These are phyloP conservation scores for Penicillium sp. DNA, from an alignment of 2,329 filamentous ascomycete species.

Conservation along the genomic window DNA sequence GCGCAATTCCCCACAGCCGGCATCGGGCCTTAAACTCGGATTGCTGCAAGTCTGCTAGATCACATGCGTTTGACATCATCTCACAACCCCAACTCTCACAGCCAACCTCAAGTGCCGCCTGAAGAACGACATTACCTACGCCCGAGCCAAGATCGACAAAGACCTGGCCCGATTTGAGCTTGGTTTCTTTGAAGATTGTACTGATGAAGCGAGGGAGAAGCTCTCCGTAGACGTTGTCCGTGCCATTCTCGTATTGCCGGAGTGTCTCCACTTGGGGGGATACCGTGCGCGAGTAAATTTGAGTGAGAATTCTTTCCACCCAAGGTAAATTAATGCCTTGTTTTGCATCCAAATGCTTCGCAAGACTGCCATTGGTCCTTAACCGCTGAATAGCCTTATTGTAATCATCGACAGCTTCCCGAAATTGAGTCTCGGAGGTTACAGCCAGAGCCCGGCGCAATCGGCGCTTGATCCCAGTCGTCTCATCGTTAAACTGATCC, in stretches of 20 bases:
- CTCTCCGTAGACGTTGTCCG: constrained; percentile 93
- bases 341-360: constrained; percentile 66
- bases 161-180: constrained; percentile 76
- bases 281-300: constrained; percentile 89
- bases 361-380: constrained; percentile 68
- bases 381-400: constrained; percentile 68
- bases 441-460: constrained; percentile 71
- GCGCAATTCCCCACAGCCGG: constrained; percentile 80
- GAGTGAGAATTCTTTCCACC: constrained; percentile 76
- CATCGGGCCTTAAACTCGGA: constrained; percentile 82
- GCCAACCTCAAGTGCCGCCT: constrained; percentile 88
- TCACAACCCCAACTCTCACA: constrained; percentile 97
- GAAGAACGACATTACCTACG: constrained; percentile 91
- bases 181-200: constrained; percentile 73
- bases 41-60: constrained; percentile 74
- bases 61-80: constrained; percentile 87
- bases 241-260: constrained; percentile 81
- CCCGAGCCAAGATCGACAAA: constrained; percentile 96
- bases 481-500: constrained; percentile 66
- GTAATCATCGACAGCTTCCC: constrained; percentile 69
- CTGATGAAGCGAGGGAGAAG: constrained; percentile 80
- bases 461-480: constrained; percentile 70
- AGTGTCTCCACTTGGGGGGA: constrained; percentile 83
- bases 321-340: constrained; percentile 69
- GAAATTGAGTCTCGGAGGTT: constrained; percentile 69